Evolutionary conservation across 768 basidiomycete genomes (phyloP), one percentile per base, ranked within the genome.

Genomic region (Rhodotorula graminis): DNA sequence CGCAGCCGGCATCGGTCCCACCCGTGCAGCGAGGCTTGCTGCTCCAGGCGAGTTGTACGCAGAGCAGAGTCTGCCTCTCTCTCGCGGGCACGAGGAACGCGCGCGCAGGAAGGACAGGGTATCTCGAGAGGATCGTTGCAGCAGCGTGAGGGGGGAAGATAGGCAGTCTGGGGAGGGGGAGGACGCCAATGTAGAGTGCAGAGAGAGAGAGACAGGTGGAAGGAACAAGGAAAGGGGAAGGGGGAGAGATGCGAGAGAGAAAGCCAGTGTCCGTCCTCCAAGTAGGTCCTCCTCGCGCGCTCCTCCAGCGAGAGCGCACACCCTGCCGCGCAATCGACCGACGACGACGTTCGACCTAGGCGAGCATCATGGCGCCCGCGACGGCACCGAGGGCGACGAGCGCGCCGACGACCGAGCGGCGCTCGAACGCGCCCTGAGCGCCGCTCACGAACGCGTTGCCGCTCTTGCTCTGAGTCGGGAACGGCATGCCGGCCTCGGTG

Each of bases 401-500:
- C 29, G 49, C 56, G 14, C 4, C 37, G 42, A 2, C 64, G 25
- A n/a, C 3, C 40, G 19, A 23, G 37, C 19, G 29, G 52, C 52
- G 52, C n/a, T 9, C 44, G 21, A 15, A 19, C 10, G 33, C 33
- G 7, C n/a, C 25, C 21, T 14, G 57, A 9, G 37, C 70, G 16
- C 25, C 61, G 65, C 52, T 62, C 23, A 61, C 19, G 42, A 72
- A 72, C 21, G 55, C 71, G 61, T 47, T 72, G 2, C 61, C 11
- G 40, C 47, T 25, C 61, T 72, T 72, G 33, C 65, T 67, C 62
- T 72, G 70, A 12, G 65, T 71, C 61, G 70, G 71, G 65, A 67
- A 72, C 16, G 53, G 37, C 33, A 23, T 42, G n/a, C 61, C 65
- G 8, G 55, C 60, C 3, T 37, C 25, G 2, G 64, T 61, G 44